These are phyloP conservation scores for Halophytophthora batemanensis DNA, from an alignment of 352 stramenopile genomes.

Conservation along the genomic window DNA sequence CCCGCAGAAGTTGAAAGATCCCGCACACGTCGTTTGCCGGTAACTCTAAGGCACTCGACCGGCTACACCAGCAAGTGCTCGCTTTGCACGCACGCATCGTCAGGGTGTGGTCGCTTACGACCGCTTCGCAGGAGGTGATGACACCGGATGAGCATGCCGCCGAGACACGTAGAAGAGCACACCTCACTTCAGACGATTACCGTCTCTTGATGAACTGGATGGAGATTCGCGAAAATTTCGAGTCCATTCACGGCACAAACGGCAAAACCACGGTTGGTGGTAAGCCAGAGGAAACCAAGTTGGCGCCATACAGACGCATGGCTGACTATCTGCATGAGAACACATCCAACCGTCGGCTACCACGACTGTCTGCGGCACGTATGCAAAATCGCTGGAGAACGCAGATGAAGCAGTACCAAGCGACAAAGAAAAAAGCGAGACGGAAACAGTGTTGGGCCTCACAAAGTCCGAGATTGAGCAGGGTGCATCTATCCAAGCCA, in stretches of 20 bases:
- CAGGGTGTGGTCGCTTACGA: too few relatives aligned
- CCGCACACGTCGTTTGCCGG: too few relatives aligned
- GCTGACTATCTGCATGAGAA: slow-evolving; percentile 3
- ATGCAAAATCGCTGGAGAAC: slow-evolving; percentile 15
- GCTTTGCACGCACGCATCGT: too few relatives aligned
- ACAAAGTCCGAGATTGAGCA: slow-evolving; percentile 1
- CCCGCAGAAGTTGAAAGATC: too few relatives aligned
- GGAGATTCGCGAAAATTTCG: slow-evolving; percentile 14
- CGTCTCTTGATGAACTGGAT: slow-evolving; percentile 21
- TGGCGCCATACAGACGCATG: slow-evolving; percentile 1
- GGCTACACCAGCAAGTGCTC: too few relatives aligned
- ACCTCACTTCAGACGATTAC: slow-evolving; percentile 9
- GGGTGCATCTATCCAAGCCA: slow-evolving; percentile 7
- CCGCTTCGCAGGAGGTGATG: too few relatives aligned
- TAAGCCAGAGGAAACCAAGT: slow-evolving; percentile 6
- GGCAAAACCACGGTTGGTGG: slow-evolving; percentile 5
- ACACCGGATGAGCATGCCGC: too few relatives aligned
- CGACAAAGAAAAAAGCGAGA: not conserved
- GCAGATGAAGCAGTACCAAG: slow-evolving; percentile 8
- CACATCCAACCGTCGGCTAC: not conserved
- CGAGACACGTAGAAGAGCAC: slow-evolving; percentile 2
- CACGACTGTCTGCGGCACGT: not conserved
- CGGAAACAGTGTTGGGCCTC: slow-evolving; percentile 2
- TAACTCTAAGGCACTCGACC: too few relatives aligned
- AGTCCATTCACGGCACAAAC: slow-evolving; percentile 3